These are phyloP conservation scores for Oryza longistaminata DNA, from an alignment of 176 grass and related monocot genomes.

Conservation along the genomic window DNA sequence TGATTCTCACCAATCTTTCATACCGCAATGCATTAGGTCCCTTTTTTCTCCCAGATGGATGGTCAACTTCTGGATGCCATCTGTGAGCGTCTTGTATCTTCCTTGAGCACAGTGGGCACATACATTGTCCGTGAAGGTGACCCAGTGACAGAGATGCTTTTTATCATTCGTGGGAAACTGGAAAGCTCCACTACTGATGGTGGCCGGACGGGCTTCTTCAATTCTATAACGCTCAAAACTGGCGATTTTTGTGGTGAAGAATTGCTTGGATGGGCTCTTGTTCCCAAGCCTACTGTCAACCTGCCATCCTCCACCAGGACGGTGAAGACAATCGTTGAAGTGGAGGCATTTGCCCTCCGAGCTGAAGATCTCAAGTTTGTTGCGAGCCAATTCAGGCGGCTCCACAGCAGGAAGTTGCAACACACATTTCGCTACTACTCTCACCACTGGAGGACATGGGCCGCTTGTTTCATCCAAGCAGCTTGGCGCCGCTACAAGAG, in stretches of 20 bases:
- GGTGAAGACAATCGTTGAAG: slow-evolving; percentile 73
- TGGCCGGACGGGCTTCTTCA: slow-evolving; percentile 90
- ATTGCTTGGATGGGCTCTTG: slow-evolving; percentile 82
- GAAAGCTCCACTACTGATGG: slow-evolving; percentile 97
- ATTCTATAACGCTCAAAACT: slow-evolving; percentile 69
- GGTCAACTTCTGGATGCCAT: slow-evolving; percentile 84
- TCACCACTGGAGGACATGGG: slow-evolving; percentile 92
- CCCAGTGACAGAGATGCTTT: slow-evolving; percentile 95
- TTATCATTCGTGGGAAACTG: slow-evolving; percentile 85
- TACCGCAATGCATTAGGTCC: slow-evolving; percentile 54
- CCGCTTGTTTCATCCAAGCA: slow-evolving; percentile 75
- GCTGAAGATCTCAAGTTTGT: slow-evolving; percentile 92
- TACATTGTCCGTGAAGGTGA: slow-evolving; percentile 94
- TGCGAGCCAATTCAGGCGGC: slow-evolving; percentile 89
- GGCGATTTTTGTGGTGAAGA: slow-evolving; percentile 92
- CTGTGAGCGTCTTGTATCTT: slow-evolving; percentile 85
- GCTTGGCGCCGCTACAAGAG: slow-evolving; percentile 80
- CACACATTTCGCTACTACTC: slow-evolving; percentile 90
- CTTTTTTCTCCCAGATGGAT: slow-evolving; percentile 93
- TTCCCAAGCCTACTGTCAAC: slow-evolving; percentile 71
- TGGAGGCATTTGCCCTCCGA: slow-evolving; percentile 81
- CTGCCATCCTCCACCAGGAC: slow-evolving; percentile 80
- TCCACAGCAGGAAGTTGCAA: slow-evolving; percentile 92
- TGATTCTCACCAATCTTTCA: background rate
- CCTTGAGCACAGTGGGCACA: slow-evolving; percentile 83